Evolutionary conservation across 2,329 filamentous ascomycete species (phyloP).

Genomic region (Aspergillus glaucus): DNA sequence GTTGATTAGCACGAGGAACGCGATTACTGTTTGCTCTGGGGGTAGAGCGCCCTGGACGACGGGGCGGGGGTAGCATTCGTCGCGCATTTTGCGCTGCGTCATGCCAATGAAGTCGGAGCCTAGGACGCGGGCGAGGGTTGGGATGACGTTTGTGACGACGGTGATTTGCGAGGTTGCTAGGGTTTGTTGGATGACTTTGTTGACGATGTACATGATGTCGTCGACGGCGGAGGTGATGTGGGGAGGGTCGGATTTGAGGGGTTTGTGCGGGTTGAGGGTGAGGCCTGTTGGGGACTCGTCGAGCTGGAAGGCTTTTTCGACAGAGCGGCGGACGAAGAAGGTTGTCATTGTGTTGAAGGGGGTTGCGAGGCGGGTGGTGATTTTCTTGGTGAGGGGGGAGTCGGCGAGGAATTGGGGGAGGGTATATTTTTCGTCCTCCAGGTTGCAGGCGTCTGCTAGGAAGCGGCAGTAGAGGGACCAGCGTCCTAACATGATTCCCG

Average conservation of each 20-base stretch:
- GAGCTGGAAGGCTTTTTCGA: slow-evolving; percentile 95
- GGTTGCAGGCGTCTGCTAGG: slow-evolving; percentile 72
- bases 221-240: slow-evolving; percentile 94
- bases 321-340: slow-evolving; percentile 93
- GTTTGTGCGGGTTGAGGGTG: slow-evolving; percentile 65
- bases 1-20: slow-evolving; percentile 91
- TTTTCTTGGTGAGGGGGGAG: slow-evolving; percentile 74
- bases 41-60: slow-evolving; percentile 72
- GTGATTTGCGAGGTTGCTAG: slow-evolving; percentile 77
- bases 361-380: slow-evolving; percentile 63
- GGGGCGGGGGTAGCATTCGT: slow-evolving; percentile 84
- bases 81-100: slow-evolving; percentile 95
- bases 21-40: slow-evolving; percentile 79
- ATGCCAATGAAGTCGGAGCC: slow-evolving; percentile 90
- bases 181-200: slow-evolving; percentile 79
- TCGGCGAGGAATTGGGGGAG: slow-evolving; percentile 69
- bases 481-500: slow-evolving; percentile 81
- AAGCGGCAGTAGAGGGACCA: slow-evolving; percentile 94
- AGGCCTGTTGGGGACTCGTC: slow-evolving; percentile 81
- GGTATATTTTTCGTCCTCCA: slow-evolving; percentile 48
- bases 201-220: slow-evolving; percentile 99
- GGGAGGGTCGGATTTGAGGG: slow-evolving; percentile 70
- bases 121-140: slow-evolving; percentile 72
- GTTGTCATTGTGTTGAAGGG: slow-evolving; percentile 91
- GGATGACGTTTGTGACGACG: slow-evolving; percentile 70